Conservation (phyloP, 2,329 filamentous ascomycete species). For the Sporothrix mexicana region DNA sequence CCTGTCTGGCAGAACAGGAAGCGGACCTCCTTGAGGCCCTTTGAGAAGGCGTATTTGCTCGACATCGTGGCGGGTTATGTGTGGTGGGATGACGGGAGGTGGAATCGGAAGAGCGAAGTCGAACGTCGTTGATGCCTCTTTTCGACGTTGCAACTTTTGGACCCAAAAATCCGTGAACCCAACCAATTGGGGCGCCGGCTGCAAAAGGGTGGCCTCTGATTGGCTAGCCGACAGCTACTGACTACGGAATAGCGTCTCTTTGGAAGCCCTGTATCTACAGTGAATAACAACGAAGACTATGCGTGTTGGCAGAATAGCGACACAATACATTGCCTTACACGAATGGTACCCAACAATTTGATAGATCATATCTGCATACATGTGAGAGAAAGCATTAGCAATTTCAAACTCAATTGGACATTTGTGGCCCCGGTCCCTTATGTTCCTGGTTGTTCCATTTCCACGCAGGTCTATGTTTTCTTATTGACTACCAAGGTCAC, state of each 20-base stretch:
- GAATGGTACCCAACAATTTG: too few relatives aligned
- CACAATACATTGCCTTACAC: neutral
- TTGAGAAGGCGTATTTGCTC: slow-evolving; percentile 88
- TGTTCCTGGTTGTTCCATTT: neutral
- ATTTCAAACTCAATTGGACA: neutral
- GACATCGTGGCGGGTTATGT: slow-evolving; percentile 68
- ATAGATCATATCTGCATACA: too few relatives aligned
- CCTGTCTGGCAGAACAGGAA: slow-evolving; percentile 97
- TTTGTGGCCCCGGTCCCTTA: neutral
- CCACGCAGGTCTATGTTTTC: neutral
- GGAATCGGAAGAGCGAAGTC: neutral
- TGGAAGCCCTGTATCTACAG: slow-evolving; percentile 7
- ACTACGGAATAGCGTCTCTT: neutral
- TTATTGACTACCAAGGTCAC: neutral
- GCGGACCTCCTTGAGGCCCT: slow-evolving; percentile 89
- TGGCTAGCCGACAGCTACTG: neutral
- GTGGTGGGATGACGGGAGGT: neutral
- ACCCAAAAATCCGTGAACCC: neutral
- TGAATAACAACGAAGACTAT: neutral
- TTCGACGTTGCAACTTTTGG: slow-evolving; percentile 8
- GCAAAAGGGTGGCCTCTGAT: slow-evolving; percentile 34
- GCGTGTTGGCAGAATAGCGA: neutral
- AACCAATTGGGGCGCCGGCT: slow-evolving; percentile 33
- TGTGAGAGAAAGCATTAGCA: too few relatives aligned
- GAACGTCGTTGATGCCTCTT: slow-evolving; percentile 29